Base-by-base conservation (phyloP, 1,139 yeast species). In the Debaryomyces coudertii region DNA sequence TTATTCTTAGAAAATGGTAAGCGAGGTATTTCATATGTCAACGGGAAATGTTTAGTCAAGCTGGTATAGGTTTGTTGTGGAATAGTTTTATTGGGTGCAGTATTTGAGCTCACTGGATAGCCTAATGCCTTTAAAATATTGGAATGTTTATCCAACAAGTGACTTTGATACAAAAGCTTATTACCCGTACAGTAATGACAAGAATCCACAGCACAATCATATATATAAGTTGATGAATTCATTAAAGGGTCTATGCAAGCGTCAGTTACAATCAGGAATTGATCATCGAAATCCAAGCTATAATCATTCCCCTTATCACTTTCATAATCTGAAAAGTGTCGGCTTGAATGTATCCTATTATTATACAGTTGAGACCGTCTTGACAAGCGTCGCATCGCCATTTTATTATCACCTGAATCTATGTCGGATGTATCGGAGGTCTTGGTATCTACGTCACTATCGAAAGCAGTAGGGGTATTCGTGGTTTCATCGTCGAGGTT, bases 171-270 rank as follows among this genome's bases (percentile, higher is more conserved):
- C 23, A 68, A 46, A 7, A 49, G 42, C 33, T 58, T 63, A 45
- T 68, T 68, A 0, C 71, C 73, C 0, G 76, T 65, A 28, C 69
- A 62, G 40, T 65, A 68, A 11, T 53, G 43, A 49, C 77, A 72
- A 4, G 48, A 40, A 5, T 51, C 49, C 45, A 72, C 67, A 3
- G 71, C 70, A 53, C 77, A 72, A 22, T 51, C 39, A 42, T 53
- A 65, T 2, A 68, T 49, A 5, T 36, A 31, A 23, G 37, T 7
- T 20, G 39, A 16, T 16, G 31, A 7, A 22, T 20, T 12, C 36
- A 33, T 27, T 14, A 31, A 27, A 39, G 38, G 15, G 28, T 36
- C 45, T 15, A 42, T 25, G 15, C 24, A 18, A 29, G 53, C 55
- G 23, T 61, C 58, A 2, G 61, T 45, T 7, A 65, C 54, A 3